These are phyloP conservation scores for Chrysosporium queenslandicum DNA, from an alignment of 2,329 filamentous ascomycete genomes.

Conservation along the genomic window DNA sequence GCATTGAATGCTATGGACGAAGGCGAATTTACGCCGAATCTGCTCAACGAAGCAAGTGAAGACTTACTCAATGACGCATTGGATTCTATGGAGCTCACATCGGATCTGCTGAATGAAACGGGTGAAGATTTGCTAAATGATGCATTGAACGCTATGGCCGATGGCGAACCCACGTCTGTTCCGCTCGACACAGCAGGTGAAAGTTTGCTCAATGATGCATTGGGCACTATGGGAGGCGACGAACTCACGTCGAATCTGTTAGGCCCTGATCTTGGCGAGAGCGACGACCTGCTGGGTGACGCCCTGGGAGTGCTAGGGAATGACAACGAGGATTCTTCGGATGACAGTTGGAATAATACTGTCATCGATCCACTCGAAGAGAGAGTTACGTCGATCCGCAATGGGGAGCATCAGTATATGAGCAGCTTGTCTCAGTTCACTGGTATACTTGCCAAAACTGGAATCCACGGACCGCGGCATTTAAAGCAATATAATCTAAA, in stretches of 20 bases:
- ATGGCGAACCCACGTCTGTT: neutral
- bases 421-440: constrained; percentile 24
- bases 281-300: neutral
- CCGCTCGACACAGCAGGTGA: too few relatives aligned
- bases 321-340: neutral
- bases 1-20: constrained; percentile 8
- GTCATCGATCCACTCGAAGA: constrained; percentile 20
- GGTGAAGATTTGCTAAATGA: constrained; percentile 11
- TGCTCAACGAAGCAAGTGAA: too few relatives aligned
- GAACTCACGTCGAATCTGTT: neutral
- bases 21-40: neutral
- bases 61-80: constrained; percentile 12
- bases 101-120: too few relatives aligned
- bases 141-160: constrained; percentile 6
- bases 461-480: constrained; percentile 22
- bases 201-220: constrained; percentile 10
- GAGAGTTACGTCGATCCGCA: constrained; percentile 22
- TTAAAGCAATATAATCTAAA: constrained; percentile 20
- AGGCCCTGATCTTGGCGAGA: constrained; percentile 16
- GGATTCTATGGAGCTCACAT: neutral
- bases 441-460: constrained; percentile 22
- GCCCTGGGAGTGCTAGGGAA: neutral
- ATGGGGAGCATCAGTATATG: constrained; percentile 21
- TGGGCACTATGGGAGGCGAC: constrained; percentile 1
- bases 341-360: neutral